A percentile compares a stretch with the other conserved stretches of the same genome.
Evolutionary conservation across 306 rosid species (phyloP).

Genomic region (Dryas alaskensis): DNA sequence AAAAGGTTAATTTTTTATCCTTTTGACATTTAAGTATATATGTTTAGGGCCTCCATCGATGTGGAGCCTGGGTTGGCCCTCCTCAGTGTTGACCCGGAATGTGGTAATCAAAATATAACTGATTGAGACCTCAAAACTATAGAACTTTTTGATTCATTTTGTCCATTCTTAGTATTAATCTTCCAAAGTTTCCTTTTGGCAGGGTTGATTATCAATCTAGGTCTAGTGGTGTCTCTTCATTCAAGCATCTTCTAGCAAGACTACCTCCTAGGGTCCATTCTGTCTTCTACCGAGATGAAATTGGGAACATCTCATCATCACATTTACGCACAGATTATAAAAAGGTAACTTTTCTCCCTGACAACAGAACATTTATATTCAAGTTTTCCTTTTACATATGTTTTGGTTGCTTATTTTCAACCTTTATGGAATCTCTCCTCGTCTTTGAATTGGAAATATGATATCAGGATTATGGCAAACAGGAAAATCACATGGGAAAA

Average conservation of each 20-base stretch:
- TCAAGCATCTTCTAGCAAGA: constrained; percentile 70
- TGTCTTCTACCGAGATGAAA: constrained; percentile 82
- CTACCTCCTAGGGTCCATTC: constrained; percentile 96
- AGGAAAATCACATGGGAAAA: constrained; percentile 1
- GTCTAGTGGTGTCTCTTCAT: constrained; percentile 67
- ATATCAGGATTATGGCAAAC: background rate
- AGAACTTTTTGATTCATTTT: background rate
- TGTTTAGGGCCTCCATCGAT: too few relatives aligned
- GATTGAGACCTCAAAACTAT: too few relatives aligned
- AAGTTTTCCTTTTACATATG: too few relatives aligned
- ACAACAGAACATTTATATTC: background rate
- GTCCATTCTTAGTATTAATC: constrained; percentile 8
- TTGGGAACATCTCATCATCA: constrained; percentile 92
- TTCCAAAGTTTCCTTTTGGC: constrained; percentile 33
- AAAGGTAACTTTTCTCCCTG: constrained; percentile 41
- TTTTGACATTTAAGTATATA: too few relatives aligned
- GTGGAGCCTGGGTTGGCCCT: too few relatives aligned
- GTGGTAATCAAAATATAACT: too few relatives aligned
- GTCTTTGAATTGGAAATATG: background rate
- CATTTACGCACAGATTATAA: constrained; percentile 68
- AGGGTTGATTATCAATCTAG: constrained; percentile 92
- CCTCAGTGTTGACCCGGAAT: too few relatives aligned
- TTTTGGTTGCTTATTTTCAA: too few relatives aligned
- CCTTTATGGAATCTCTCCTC: background rate
- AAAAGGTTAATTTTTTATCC: too few relatives aligned